A percentile compares a stretch with the other conserved stretches of the same genome.
phyloP scores from a whole-genome alignment of 257 asterid genomes.

The Solanum neorickii region DNA sequence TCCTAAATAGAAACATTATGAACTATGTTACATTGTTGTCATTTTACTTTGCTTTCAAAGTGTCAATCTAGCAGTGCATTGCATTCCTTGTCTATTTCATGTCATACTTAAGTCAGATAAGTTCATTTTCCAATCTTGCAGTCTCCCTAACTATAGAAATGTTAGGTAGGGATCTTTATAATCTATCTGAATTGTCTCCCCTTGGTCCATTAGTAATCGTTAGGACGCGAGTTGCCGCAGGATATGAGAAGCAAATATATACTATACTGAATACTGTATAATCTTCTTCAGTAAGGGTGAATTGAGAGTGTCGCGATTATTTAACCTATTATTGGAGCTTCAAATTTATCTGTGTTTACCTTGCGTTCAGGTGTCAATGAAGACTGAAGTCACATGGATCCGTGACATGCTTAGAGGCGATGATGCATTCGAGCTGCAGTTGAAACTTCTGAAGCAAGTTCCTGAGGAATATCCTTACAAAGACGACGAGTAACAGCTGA shows the following conservation, averaged over 20 bases:
- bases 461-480: conserved; percentile 98
- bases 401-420: conserved; percentile 98
- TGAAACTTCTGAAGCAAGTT: conserved; percentile 88
- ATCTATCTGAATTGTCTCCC: not conserved
- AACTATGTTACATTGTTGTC: not conserved
- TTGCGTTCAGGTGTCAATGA: conserved; percentile 72
- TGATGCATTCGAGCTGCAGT: conserved; percentile 86
- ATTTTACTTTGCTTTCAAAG: not conserved
- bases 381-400: conserved; percentile 89
- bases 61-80: not conserved
- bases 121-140: not conserved
- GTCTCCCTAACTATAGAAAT: not conserved
- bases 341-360: not conserved
- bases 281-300: not conserved
- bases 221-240: not conserved
- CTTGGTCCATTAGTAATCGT: not conserved
- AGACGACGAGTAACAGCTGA: conserved; percentile 64
- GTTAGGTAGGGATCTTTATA: not conserved
- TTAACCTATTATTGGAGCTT: not conserved
- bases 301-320: not conserved
- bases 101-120: not conserved
- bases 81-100: not conserved
- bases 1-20: not conserved
- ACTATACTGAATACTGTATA: not conserved
- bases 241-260: not conserved